A percentile compares a stretch with the other conserved stretches of the same genome.
Conservation (phyloP, 139 green algal species). For the Chlorella vulgaris region DNA sequence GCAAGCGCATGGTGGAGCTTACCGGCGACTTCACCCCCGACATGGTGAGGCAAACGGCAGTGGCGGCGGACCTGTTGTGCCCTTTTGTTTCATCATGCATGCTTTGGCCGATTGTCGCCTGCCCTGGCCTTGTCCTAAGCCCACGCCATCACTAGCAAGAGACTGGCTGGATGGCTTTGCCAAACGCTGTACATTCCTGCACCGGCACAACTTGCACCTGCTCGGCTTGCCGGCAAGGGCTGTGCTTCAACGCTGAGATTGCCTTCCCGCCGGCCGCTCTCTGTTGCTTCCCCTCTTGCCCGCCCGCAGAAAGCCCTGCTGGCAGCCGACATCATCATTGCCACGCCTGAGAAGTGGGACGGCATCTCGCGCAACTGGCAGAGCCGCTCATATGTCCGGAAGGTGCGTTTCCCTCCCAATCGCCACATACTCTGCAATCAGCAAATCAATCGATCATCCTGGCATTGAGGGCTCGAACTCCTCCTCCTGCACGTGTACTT, state of each 20-base stretch:
- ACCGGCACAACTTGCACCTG: no score
- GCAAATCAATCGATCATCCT: not conserved
- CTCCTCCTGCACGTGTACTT: no score
- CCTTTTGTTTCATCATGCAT: no score
- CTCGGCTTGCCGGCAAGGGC: no score
- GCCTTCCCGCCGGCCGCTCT: no score
- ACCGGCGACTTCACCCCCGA: conserved; percentile 67
- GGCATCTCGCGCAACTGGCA: conserved; percentile 93
- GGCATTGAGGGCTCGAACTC: not conserved
- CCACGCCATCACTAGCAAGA: no score
- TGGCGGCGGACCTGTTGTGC: no score
- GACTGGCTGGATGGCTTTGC: not conserved
- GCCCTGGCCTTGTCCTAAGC: no score
- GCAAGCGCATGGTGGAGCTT: conserved; percentile 90
- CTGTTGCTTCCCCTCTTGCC: no score
- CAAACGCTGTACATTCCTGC: no score
- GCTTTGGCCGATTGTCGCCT: no score
- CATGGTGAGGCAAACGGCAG: conserved; percentile 20
- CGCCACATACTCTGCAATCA: not conserved
- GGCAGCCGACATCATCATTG: conserved; percentile 93
- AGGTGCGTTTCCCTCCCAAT: conserved; percentile 41
- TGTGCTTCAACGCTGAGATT: no score
- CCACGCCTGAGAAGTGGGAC: conserved; percentile 98
- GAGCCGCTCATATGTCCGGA: conserved; percentile 76
- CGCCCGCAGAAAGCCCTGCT: conserved; percentile 71